A percentile compares a stretch with the other conserved stretches of the same genome.
These are phyloP conservation scores for Leccinum disarticulatum DNA, from an alignment of 768 basidiomycete genomes.

Conservation along the genomic window DNA sequence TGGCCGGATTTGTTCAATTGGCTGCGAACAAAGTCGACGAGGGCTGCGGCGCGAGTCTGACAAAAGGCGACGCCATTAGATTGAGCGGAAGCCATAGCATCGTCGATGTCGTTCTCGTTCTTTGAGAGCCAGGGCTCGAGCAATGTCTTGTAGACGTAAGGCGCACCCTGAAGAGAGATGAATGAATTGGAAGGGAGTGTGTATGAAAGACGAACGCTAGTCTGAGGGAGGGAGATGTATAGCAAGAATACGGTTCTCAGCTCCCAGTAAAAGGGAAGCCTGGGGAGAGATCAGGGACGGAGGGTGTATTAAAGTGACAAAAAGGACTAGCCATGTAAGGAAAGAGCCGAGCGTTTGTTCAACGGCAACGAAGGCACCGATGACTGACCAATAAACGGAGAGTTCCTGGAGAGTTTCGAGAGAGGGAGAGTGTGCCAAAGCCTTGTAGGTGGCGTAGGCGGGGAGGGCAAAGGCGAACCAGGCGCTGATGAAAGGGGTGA, in stretches of 20 bases:
- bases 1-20: constrained; percentile 43
- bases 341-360: constrained; percentile 65
- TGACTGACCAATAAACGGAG: constrained; percentile 63
- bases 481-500: constrained; percentile 44
- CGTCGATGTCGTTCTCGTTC: constrained; percentile 63
- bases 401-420: constrained; percentile 56
- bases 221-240: constrained; percentile 69
- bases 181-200: neutral
- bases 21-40: constrained; percentile 49
- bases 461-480: constrained; percentile 74
- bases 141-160: constrained; percentile 59
- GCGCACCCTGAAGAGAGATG: constrained; percentile 54
- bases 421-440: constrained; percentile 52
- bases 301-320: neutral
- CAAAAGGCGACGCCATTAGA: constrained; percentile 53
- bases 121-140: constrained; percentile 58
- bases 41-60: constrained; percentile 46
- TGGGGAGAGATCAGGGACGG: constrained; percentile 28
- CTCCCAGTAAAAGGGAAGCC: constrained; percentile 81
- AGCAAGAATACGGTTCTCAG: constrained; percentile 65
- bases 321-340: constrained; percentile 55
- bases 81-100: constrained; percentile 54
- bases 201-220: constrained; percentile 45
- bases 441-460: constrained; percentile 65
- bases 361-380: constrained; percentile 58